Base-by-base conservation (phyloP, 306 rosid species). In the Hippophae gyantsensis region DNA sequence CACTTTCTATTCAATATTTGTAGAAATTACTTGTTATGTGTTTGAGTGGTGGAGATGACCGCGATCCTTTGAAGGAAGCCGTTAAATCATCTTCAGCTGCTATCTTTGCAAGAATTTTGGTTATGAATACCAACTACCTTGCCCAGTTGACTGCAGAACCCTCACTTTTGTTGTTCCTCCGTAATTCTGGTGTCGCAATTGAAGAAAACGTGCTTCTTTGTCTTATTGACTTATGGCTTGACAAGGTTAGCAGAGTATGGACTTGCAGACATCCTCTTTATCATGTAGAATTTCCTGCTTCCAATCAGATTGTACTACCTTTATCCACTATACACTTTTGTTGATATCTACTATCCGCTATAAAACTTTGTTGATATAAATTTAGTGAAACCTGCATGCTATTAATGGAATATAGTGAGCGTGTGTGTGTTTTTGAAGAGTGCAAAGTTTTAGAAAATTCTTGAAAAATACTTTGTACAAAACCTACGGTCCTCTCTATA, bases 1-100 rank as follows among this genome's bases (percentile, higher is more conserved):
- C 57, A 61, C 44, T 58, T 14, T 67, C 49, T 69, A 59, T 62
- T 69, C 18, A 14, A 65, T 75, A 63, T 65, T 65, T 54, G 69
- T 74, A 90, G 98, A 90, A 85, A 86, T 75, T 90, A 63, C 70
- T 81, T 70, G 81, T 81, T 56, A 59, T 81, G 56, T 85, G 96
- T 76, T 80, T 87, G 82, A 81, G 82, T 69, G 98, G 96, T 67
- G 88, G 90, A 75, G 96, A 90, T 68, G 95, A 90, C 48, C 79
- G 40, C 8, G 92, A 87, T 72, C 95, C 96, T 62, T 83, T 89
- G 43, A 90, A 81, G 82, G 70, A 86, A 52, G 75, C 87, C 56
- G 92, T 85, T 65, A 90, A 83, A 81, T 92, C 95, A 76, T 85
- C 78, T 73, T 79, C 96, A 69, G 98, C 95, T 81, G 89, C 98